Percentiles rank a stretch among this genome's conserved stretches.
These are phyloP conservation scores for Phytophthora boehmeriae DNA, from an alignment of 352 stramenopile genomes.

Conservation along the genomic window DNA sequence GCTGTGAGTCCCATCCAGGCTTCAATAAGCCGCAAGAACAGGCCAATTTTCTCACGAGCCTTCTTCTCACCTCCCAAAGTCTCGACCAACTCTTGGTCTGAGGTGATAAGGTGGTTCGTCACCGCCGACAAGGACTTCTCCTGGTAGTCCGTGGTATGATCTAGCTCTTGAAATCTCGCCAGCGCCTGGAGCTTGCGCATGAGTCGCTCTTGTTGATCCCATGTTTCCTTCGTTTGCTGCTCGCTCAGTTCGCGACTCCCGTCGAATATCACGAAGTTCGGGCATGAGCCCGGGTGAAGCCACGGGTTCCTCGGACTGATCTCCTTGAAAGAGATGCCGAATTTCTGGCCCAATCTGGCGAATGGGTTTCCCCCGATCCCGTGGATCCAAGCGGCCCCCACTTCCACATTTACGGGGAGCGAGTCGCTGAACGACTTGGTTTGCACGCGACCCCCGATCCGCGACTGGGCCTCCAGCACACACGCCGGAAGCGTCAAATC, in stretches of 20 bases:
- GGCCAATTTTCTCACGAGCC: constrained; percentile 18
- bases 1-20: constrained; percentile 54
- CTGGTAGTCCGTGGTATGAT: constrained; percentile 12
- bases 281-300: constrained; percentile 62
- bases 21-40: constrained; percentile 50
- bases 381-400: constrained; percentile 70
- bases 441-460: constrained; percentile 61
- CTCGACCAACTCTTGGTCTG: constrained; percentile 34
- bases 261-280: constrained; percentile 52
- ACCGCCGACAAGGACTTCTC: constrained; percentile 43
- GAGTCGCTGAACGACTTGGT: constrained; percentile 53
- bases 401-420: constrained; percentile 54
- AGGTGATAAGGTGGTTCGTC: constrained; percentile 36
- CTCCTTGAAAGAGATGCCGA: constrained; percentile 54
- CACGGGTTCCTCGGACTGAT: constrained; percentile 68
- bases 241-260: constrained; percentile 33
- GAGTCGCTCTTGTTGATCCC: constrained; percentile 49
- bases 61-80: constrained; percentile 18
- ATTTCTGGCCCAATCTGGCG: constrained; percentile 39
- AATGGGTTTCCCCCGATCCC: constrained; percentile 54
- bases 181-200: constrained; percentile 51
- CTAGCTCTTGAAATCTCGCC: constrained; percentile 14
- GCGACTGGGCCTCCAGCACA: constrained; percentile 56
- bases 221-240: constrained; percentile 44
- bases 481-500: constrained; percentile 41